Conservation (phyloP, 495 filamentous ascomycete species). For the Penicillium crystallinum region DNA sequence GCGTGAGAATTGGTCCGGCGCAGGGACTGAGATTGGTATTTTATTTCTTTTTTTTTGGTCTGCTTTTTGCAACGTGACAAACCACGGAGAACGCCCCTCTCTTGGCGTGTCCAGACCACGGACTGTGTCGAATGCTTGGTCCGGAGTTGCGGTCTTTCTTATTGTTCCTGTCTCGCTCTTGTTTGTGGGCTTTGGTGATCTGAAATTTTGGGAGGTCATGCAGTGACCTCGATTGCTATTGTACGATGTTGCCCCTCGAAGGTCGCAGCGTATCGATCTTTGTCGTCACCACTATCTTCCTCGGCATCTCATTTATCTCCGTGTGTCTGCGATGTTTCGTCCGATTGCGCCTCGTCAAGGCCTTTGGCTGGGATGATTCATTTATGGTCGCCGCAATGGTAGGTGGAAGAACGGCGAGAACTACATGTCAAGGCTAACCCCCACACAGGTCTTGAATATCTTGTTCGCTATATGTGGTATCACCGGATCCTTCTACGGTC, state of each 20-base stretch:
- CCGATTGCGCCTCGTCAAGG: constrained; percentile 33
- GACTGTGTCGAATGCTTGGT: constrained; percentile 11
- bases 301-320: constrained; percentile 33
- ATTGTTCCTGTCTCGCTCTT: not conserved
- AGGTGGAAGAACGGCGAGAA: too few species aligned
- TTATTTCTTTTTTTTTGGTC: not conserved
- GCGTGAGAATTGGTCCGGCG: too few species aligned
- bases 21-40: too few species aligned
- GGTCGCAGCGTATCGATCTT: constrained; percentile 37
- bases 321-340: constrained; percentile 41
- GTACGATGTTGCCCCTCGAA: constrained; percentile 29
- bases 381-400: constrained; percentile 42
- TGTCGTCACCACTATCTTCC: constrained; percentile 35
- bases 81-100: constrained; percentile 11
- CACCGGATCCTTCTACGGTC: constrained; percentile 32
- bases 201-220: constrained; percentile 8
- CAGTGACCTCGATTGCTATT: constrained; percentile 1
- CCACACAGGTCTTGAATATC: constrained; percentile 28
- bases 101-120: constrained; percentile 16
- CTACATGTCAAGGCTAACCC: too few species aligned
- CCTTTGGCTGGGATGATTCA: constrained; percentile 43
- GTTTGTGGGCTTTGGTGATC: not conserved
- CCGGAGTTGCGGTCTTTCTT: constrained; percentile 2
- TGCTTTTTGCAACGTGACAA: not conserved
- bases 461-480: constrained; percentile 39